Evolutionary conservation across 2,329 filamentous ascomycete genomes (phyloP), one percentile per base, ranked within the genome.

Genomic region (Pseudogymnoascus sp.): DNA sequence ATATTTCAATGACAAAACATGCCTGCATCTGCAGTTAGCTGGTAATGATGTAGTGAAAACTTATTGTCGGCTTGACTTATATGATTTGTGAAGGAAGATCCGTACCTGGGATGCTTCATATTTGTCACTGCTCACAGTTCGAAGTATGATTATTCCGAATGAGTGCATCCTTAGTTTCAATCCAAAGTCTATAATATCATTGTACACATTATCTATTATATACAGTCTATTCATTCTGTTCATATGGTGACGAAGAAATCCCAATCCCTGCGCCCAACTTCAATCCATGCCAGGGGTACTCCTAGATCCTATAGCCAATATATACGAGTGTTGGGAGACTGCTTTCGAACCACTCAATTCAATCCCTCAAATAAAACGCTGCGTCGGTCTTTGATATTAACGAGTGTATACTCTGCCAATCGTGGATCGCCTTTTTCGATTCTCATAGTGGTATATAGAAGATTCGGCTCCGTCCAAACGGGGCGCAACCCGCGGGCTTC

Each of bases 371-470:
- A 39, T 16, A 58, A 20, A 37, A 38, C 35, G 30, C 35, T 70
- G 28, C 61, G 66, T 50, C 63, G 58, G 63, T 70, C 69, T 38
- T 60, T 68, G 33, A 43, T 60, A 63, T 70, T 70, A 8, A 70
- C 61, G 63, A 64, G 67, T n/a, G 69, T 67, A 64, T 70, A 70
- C 57, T 70, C 66, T 22, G 67, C 65, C 35, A 68, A 61, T 35
- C 66, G 66, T 1, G 67, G 61, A 9, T 58, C 62, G 5, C 59
- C 33, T 43, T 67, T 66, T 41, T 67, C 65, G 3, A 68, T 14
- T 2, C 61, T 60, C 43, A 68, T 37, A 11, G 62, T 69, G n/a
- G 66, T 63, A 22, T 62, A 63, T 11, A 70, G 58, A 12, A 69
- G 39, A 59, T 71, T 70, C 7, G 67, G 65, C 59, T 71, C 70